Percentiles rank a stretch among this genome's conserved stretches.
phyloP scores from a whole-genome alignment of 2,329 filamentous ascomycete genomes.

The Grosmannia penicillata region DNA sequence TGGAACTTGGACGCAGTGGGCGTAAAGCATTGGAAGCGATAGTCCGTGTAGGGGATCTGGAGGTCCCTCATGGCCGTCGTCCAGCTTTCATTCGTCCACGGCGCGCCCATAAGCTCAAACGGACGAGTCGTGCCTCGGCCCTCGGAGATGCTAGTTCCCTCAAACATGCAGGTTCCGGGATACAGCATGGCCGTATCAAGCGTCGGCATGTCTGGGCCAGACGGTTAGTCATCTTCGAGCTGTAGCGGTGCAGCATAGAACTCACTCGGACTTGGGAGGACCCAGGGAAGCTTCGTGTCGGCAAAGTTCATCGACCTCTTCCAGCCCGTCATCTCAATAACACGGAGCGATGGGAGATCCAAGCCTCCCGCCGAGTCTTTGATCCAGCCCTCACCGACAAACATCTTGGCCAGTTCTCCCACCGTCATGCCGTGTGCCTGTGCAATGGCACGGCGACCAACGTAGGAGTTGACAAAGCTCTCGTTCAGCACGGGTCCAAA shows the following conservation, averaged over 20 bases:
- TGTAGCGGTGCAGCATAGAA: not conserved
- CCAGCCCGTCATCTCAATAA: not conserved
- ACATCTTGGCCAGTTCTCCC: not conserved
- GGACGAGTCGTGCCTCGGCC: not conserved
- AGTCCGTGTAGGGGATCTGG: not conserved
- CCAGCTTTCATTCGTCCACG: not conserved
- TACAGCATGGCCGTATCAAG: not conserved
- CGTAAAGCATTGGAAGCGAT: not conserved
- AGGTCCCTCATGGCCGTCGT: not conserved
- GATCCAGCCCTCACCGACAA: not conserved
- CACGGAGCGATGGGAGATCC: not conserved
- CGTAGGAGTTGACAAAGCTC: not conserved
- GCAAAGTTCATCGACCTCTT: not conserved
- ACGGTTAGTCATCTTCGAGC: not conserved
- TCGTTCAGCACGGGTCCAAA: not conserved
- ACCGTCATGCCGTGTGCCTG: not conserved
- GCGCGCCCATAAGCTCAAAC: not conserved
- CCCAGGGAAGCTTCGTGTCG: not conserved
- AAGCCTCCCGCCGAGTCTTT: not conserved
- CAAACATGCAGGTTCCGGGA: not conserved
- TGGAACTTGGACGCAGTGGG: not conserved
- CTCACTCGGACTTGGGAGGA: not conserved
- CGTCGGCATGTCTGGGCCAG: not conserved
- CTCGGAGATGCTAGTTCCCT: not conserved
- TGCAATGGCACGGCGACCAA: not conserved